These are phyloP conservation scores for Solanum paucissectum DNA, from an alignment of 257 asterid species.

Conservation along the genomic window DNA sequence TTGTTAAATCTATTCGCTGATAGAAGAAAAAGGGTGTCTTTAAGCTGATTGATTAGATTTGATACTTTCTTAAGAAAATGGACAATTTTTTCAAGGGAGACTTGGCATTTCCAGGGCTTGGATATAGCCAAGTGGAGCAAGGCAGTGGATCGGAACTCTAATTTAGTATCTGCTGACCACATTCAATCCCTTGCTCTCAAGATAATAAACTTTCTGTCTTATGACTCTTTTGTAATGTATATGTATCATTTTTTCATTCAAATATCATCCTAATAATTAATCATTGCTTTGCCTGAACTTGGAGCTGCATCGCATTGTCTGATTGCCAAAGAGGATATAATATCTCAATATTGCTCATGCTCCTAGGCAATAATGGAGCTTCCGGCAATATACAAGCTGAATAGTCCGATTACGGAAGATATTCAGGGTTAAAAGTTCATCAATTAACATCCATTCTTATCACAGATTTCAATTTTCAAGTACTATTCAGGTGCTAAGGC, in stretches of 20 bases:
- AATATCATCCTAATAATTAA: not conserved
- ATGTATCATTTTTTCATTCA: not conserved
- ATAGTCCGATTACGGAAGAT: not conserved
- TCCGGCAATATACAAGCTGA: not conserved
- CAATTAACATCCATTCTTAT: not conserved
- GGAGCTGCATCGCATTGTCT: not conserved
- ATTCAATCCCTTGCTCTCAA: not conserved
- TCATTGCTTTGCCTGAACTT: not conserved
- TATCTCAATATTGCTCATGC: not conserved
- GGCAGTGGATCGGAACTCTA: not conserved
- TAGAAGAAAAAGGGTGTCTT: not conserved
- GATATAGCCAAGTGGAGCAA: not conserved
- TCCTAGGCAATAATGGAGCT: not conserved
- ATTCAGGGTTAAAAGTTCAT: not conserved
- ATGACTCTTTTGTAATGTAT: not conserved
- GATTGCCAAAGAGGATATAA: not conserved
- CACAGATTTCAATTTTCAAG: not conserved
- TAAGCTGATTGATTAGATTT: not conserved
- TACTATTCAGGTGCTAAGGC: not conserved
- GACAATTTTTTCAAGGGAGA: not conserved
- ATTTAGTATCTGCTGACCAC: not conserved
- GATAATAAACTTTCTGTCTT: not conserved
- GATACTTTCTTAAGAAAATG: not conserved
- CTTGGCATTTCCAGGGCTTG: not conserved
- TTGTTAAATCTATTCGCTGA: not conserved